Base-by-base conservation (phyloP, 2,329 filamentous ascomycete genomes). In the Erysiphe pulchra region DNA sequence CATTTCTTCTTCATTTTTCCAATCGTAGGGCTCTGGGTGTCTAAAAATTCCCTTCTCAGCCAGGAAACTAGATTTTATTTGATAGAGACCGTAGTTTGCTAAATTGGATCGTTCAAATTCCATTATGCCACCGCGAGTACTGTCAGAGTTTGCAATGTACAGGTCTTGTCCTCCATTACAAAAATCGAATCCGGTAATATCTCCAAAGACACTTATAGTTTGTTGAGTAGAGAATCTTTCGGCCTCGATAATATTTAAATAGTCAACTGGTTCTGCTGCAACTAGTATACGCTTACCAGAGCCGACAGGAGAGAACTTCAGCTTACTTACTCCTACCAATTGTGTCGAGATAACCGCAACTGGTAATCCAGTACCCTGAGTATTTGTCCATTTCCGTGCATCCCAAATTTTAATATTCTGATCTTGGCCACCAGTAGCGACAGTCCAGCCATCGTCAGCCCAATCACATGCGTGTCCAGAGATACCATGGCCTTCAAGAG, bases 381-480 rank as follows among this genome's bases (percentile, higher is more conserved):
- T 67, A 46, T 67, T 62, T 40, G 62, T 66, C 76, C 78, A 82
- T 46, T 70, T 73, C 9, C 81, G 70, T 8, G 80, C 77, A 57
- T 87, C 81, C 75, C 78, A 86, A 43, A 87, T 73, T 50, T 75
- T 73, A 51, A 86, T 68, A 28, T 67, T 69, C 56, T 70, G 77
- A 58, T 87, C 81, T 59, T 87, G 80, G 49, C 77, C 78, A 18
- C 76, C 80, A 0, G 81, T 86, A 12, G 81, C 81, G 17, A 86
- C 69, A 12, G 75, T 77, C 62, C 75, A 75, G 31, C 80, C 80
- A 56, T 86, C 77, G 45, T 79, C 74, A 16, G 80, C 77, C 81
- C 81, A 87, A 51, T 78, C 80, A 54, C 78, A 84, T 1, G 80
- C 74, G 54, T 86, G 87, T 1, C 75, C 78, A 52, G 69, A 80